phyloP scores from a whole-genome alignment of 495 filamentous ascomycete genomes.

The Entonaema liquescens region DNA sequence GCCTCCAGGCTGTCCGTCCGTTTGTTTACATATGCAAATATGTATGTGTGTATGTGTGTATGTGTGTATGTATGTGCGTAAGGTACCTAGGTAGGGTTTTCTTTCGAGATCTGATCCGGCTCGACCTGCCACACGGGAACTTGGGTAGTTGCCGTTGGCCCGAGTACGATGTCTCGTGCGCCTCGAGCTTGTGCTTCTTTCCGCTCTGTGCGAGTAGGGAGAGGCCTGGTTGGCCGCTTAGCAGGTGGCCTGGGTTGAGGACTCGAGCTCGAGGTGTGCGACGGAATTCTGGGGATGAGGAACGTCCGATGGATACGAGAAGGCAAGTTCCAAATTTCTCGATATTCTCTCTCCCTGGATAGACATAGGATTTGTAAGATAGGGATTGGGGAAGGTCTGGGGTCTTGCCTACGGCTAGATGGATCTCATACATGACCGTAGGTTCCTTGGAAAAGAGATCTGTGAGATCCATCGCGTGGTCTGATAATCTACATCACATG shows the following conservation, averaged over 20 bases:
- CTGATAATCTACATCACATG: slow-evolving; percentile 40
- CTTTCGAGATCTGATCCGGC: slow-evolving; percentile 1
- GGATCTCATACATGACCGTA: neutral
- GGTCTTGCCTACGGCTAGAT: slow-evolving; percentile 1
- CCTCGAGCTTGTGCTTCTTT: slow-evolving; percentile 6
- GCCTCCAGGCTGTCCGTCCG: too few species aligned
- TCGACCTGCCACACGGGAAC: slow-evolving; percentile 14
- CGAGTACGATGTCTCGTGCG: slow-evolving; percentile 13
- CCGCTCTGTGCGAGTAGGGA: neutral
- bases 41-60: too few species aligned
- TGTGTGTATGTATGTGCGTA: neutral
- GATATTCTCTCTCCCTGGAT: neutral
- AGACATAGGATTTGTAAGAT: neutral
- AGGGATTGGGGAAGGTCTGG: neutral
- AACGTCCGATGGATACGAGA: slow-evolving; percentile 9
- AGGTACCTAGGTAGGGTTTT: neutral
- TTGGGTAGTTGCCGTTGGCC: neutral
- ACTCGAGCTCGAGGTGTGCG: slow-evolving; percentile 20
- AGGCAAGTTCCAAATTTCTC: slow-evolving; percentile 7
- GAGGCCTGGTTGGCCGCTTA: slow-evolving; percentile 5
- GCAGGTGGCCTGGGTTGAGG: neutral
- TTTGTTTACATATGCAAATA: too few species aligned
- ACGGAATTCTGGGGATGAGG: neutral
- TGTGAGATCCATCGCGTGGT: slow-evolving; percentile 22
- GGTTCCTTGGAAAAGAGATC: slow-evolving; percentile 11